Percentiles rank a stretch among this genome's conserved stretches.
phyloP scores from a whole-genome alignment of 805 yeast species.

The Saturnispora besseyi region DNA sequence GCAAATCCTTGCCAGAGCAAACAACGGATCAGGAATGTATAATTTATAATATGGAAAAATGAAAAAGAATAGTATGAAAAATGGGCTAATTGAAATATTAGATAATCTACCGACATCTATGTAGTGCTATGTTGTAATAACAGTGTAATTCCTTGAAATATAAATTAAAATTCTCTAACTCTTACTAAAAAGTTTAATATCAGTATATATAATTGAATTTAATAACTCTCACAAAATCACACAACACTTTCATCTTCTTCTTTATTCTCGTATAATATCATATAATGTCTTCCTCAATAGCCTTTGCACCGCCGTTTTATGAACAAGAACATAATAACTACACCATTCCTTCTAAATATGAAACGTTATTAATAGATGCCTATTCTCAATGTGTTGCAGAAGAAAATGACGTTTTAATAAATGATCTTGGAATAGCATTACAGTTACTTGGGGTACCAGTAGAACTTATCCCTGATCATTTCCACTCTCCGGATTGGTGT shows the following conservation, averaged over 20 bases:
- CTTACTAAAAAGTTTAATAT: too few relatives aligned
- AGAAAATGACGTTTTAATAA: conserved; percentile 30
- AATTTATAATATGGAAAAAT: not conserved
- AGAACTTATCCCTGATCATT: conserved; percentile 2
- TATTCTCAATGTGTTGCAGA: conserved; percentile 31
- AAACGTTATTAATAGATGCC: conserved; percentile 35
- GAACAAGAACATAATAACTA: conserved; percentile 2
- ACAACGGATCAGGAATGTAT: conserved; percentile 4
- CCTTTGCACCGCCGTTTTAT: conserved; percentile 13
- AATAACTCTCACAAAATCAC: not conserved
- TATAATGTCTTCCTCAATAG: not conserved
- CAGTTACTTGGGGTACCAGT: conserved; percentile 6
- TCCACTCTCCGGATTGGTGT: conserved; percentile 7
- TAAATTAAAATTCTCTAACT: too few relatives aligned
- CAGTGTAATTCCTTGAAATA: too few relatives aligned
- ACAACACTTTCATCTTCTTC: not conserved
- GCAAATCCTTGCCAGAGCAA: conserved; percentile 27
- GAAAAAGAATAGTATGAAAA: too few relatives aligned
- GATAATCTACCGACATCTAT: too few relatives aligned
- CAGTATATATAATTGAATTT: not conserved
- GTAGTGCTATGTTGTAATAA: too few relatives aligned
- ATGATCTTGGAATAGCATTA: conserved; percentile 19
- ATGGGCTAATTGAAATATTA: too few relatives aligned
- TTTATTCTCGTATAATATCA: not conserved
- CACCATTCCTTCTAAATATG: conserved; percentile 34